Evolutionary conservation across 2,329 filamentous ascomycete genomes (phyloP), one percentile per base, ranked within the genome.

Genomic region (Didymella lethalis): DNA sequence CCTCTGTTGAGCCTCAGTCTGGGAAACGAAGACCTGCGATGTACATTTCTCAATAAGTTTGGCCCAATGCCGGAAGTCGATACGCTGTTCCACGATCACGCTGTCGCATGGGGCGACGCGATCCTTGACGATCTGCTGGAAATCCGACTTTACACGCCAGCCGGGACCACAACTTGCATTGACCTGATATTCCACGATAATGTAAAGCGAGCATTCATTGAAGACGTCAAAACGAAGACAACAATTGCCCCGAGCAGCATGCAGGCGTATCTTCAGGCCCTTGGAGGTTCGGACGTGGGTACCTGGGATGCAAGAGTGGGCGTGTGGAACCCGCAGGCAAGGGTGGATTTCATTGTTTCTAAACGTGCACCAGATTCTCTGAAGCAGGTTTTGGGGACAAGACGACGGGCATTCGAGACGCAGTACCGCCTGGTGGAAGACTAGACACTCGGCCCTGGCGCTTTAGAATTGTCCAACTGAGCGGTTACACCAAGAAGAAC

Each of bases 41-140:
- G 50, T 34, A 47, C 31, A 5, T 59, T 59, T 4, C 29, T 59
- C 5, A 50, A 54, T 28, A 59, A 59, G 18, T 59, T 59, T 10
- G 50, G 50, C 2, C 41, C 18, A 11, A 40, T 59, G 26, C 45
- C 56, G 11, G 56, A 59, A 23, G 14, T 59, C 0, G 40, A 54
- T 26, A 3, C 25, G 2, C 10, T 58, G 16, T 58, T 58, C 2
- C 32, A 18, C 12, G 20, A 41, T 14, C 56, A 58, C n/a, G 25
- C 38, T 25, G 40, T 49, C 7, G 49, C 45, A 2, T 54, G 56
- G 56, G 40, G 49, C 25, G 46, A 51, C 8, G 49, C 56, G 1
- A 58, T 58, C 28, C 25, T 45, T 1, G 44, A 53, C 10, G 56
- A 58, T 18, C 11, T 58, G 10, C 4, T 34, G 2, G 16, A 49